Evolutionary conservation across 352 stramenopile species (phyloP), one percentile per base, ranked within the genome.

Genomic region (Globisporangium spiculum): DNA sequence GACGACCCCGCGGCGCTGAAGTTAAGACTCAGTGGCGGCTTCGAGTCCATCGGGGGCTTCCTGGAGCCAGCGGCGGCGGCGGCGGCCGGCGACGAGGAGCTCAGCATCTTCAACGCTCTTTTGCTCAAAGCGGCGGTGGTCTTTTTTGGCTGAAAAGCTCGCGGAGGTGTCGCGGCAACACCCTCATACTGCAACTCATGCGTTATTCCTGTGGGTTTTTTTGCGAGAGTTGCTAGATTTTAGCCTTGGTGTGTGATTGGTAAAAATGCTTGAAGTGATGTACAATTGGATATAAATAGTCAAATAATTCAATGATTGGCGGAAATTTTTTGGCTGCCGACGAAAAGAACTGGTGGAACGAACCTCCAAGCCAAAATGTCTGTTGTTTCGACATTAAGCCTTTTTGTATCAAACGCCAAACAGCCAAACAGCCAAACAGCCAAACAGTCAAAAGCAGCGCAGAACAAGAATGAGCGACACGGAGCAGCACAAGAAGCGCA

Each of bases 401-500:
- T 32, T 32, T 36, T 36, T 36, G 32, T 26, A 30, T 22, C 20
- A 4, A 66, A 56, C 48, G 8, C 53, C 24, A 59, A 57, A 56
- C 8, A 59, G 22, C 54, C 24, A 44, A 32, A 60, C 24, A 16
- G 41, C 30, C n/a, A 50, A 5, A 30, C 32, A 32, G n/a, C 18
- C 9, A 59, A 5, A 30, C 32, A 32, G n/a, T 8, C 9, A 59
- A 27, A 59, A 22, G 44, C 4, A n/a, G 44, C 16, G 41, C 41
- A 50, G 16, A 20, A 10, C 18, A 48, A 52, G 44, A 22, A 72
- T 78, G 70, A 73, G 62, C 59, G 69, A 81, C 64, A 66, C 68
- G 50, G 68, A 71, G 69, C 58, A 69, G 56, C 38, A 57, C 59
- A 84, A 78, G 75, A 83, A 83, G 72, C 74, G 76, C 67, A 80